A percentile compares a stretch with the other conserved stretches of the same genome.
phyloP scores from a whole-genome alignment of 306 rosid genomes.

The Vigna radiata region DNA sequence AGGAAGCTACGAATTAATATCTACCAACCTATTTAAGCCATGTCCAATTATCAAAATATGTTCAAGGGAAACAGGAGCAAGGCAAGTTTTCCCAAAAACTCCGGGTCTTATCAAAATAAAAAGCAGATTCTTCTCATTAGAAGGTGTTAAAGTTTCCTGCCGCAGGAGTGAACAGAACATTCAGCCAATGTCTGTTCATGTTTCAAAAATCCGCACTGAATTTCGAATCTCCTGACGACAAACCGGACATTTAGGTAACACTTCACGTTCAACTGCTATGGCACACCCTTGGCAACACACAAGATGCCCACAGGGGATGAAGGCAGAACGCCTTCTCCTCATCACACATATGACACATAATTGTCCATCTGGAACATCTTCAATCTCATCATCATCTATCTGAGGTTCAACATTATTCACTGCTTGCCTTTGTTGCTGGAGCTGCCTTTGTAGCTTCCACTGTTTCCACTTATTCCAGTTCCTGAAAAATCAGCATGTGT shows the following conservation, averaged over 20 bases:
- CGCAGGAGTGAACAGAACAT: slow-evolving; percentile 8
- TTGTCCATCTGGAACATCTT: slow-evolving; percentile 73
- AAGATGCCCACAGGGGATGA: slow-evolving; percentile 88
- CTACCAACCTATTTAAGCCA: slow-evolving; percentile 28
- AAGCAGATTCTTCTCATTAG: not conserved
- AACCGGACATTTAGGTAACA: slow-evolving; percentile 85
- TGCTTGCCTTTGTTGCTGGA: slow-evolving; percentile 53
- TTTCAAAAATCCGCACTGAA: slow-evolving; percentile 73
- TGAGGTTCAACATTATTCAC: slow-evolving; percentile 45
- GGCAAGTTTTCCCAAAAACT: not conserved
- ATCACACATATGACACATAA: slow-evolving; percentile 82
- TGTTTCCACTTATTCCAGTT: slow-evolving; percentile 89
- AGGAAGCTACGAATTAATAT: slow-evolving; percentile 7
- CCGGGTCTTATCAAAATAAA: not conserved
- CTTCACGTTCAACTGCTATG: slow-evolving; percentile 66
- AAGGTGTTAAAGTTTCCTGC: not conserved
- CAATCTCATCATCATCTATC: slow-evolving; percentile 67
- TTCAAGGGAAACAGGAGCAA: not conserved
- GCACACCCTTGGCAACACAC: slow-evolving; percentile 88
- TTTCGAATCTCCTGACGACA: slow-evolving; percentile 81
- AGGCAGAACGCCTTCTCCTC: slow-evolving; percentile 88
- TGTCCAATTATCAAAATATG: slow-evolving; percentile 6
- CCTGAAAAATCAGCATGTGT: slow-evolving; percentile 54
- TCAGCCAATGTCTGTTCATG: slow-evolving; percentile 47
- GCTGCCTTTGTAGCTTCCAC: slow-evolving; percentile 68